These are phyloP conservation scores for Amoebophrya sp. DNA, from an alignment of 169 alveolate species.

Conservation along the genomic window DNA sequence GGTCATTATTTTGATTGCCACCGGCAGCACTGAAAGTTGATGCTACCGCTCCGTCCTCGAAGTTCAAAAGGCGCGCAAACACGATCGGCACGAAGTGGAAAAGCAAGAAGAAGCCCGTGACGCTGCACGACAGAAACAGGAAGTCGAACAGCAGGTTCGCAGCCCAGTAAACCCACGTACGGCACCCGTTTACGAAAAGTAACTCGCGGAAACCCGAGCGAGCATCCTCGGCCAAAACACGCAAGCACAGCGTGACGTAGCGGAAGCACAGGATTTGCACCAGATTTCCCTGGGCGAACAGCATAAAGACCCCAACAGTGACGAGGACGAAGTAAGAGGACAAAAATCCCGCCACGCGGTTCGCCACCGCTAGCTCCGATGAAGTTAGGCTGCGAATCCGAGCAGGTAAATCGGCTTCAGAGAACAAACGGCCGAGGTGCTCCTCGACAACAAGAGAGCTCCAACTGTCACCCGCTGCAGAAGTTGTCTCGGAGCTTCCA, in stretches of 20 bases:
- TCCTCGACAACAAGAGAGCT: too few species aligned
- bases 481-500: too few species aligned
- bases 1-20: too few species aligned
- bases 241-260: background rate
- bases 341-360: background rate
- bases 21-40: too few species aligned
- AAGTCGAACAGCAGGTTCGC: background rate
- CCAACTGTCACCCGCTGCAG: too few species aligned
- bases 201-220: background rate
- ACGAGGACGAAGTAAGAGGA: background rate
- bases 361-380: background rate
- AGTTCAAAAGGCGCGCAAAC: background rate
- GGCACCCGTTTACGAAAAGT: background rate
- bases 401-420: too few species aligned
- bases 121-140: background rate
- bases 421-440: too few species aligned
- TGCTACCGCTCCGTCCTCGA: too few species aligned
- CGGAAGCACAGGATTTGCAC: background rate
- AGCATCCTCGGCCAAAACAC: background rate
- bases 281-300: background rate
- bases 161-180: background rate
- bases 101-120: background rate
- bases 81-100: slow-evolving; percentile 16
- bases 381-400: too few species aligned
- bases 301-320: background rate